These are phyloP conservation scores for Anisogramma anomala DNA, from an alignment of 2,329 filamentous ascomycete species.

Conservation along the genomic window DNA sequence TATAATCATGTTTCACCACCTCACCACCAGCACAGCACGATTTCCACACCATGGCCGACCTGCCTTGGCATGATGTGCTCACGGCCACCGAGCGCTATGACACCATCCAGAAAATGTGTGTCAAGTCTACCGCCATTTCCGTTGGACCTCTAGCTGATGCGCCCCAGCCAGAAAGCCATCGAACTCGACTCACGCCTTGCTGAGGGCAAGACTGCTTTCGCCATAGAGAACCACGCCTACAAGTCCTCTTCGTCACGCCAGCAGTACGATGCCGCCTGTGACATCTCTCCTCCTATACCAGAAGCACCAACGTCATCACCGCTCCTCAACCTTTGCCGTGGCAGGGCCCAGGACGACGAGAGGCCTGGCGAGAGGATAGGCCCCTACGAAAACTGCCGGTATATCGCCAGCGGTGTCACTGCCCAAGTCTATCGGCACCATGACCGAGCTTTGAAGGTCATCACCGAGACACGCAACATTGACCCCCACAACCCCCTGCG, in stretches of 20 bases:
- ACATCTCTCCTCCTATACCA: constrained; percentile 12
- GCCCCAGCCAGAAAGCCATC: constrained; percentile 18
- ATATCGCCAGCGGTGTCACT: constrained; percentile 58
- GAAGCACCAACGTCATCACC: not conserved
- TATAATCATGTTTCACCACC: too few relatives aligned
- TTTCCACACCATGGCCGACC: constrained; percentile 15
- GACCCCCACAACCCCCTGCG: constrained; percentile 74
- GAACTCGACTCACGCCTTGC: constrained; percentile 13
- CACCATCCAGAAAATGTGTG: constrained; percentile 52
- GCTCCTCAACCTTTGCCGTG: constrained; percentile 1
- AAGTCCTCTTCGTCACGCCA: constrained; percentile 43
- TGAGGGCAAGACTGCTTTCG: constrained; percentile 39
- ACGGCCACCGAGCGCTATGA: constrained; percentile 50
- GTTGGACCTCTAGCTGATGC: constrained; percentile 8
- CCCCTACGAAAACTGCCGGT: constrained; percentile 39
- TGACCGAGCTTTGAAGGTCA: constrained; percentile 68
- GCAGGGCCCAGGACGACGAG: not conserved
- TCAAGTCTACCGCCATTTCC: constrained; percentile 9
- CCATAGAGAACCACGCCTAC: constrained; percentile 54
- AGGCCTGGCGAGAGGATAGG: constrained; percentile 37
- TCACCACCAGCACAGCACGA: too few relatives aligned
- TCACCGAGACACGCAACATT: constrained; percentile 57
- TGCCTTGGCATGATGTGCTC: constrained; percentile 39
- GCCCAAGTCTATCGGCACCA: constrained; percentile 69
- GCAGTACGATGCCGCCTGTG: constrained; percentile 41